Base-by-base conservation (phyloP, 2,329 filamentous ascomycete species). In the Dothideomycetes sp. region DNA sequence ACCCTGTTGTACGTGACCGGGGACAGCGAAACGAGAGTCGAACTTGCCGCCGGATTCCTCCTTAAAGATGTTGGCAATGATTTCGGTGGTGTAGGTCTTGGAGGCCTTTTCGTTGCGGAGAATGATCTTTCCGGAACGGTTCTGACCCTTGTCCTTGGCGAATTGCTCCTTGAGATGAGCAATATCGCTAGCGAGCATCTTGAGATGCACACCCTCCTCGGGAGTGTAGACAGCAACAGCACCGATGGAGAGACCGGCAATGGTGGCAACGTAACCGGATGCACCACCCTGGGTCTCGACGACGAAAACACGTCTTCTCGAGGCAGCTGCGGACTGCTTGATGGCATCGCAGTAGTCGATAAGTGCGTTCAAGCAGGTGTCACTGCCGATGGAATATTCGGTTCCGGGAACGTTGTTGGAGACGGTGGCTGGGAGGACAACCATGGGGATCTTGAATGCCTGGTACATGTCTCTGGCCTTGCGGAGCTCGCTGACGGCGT, bases 341-440 rank as follows among this genome's bases (percentile, higher is more conserved):
- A 96, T 95, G 54, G 88, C 89, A 68, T 98, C 91, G 59, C 89
- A 95, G 65, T 95, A 98, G 50, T 81, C 77, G 47, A 95, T 86
- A 30, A 98, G 72, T 40, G 94, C 87, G 65, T 98, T 98, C 46
- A 98, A 68, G 57, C 91, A 96, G 1, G 91, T 98, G 55, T 98
- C 91, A 22, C 87, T 94, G 32, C 91, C 91, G 34, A 98, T 77
- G 1, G 87, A 95, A 68, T 95, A 96, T 63, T 98, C 91, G 0
- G 89, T 94, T 30, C 91, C 91, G 0, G 91, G 91, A 4, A 98
- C 91, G 59, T 98, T 98, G 72, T 98, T 98, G 49, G 86, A 94
- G 51, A 98, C 89, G 8, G 91, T 98, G n/a, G 91, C 91, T 0
- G 91, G 91, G 18, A 98, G 72, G 31, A 95, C 73, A 38, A 82